Evolutionary conservation across 2,329 filamentous ascomycete species (phyloP).

Genomic region (Talaromyces atroroseus): DNA sequence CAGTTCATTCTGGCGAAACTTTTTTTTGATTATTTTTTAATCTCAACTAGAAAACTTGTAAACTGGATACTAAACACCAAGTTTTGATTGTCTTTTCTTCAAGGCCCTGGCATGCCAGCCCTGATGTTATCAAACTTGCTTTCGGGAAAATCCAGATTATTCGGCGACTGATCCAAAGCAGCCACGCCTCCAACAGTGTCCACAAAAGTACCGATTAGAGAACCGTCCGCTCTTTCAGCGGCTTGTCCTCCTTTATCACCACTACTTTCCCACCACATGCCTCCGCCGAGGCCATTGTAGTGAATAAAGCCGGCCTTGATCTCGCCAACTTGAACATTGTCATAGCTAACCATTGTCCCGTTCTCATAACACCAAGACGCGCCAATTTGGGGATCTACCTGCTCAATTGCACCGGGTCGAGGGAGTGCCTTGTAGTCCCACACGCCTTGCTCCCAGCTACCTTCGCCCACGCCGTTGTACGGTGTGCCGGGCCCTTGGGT

Average conservation of each 20-base stretch:
- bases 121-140: slow-evolving; percentile 38
- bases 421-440: slow-evolving; percentile 87
- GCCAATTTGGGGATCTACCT: slow-evolving; percentile 56
- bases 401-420: slow-evolving; percentile 58
- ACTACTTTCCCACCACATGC: slow-evolving; percentile 94
- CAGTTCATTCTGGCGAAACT: slow-evolving; percentile 6
- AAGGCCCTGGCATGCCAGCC: slow-evolving; percentile 21
- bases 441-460: slow-evolving; percentile 76
- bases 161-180: slow-evolving; percentile 31
- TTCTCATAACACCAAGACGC: slow-evolving; percentile 71
- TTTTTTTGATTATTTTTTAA: not conserved
- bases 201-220: slow-evolving; percentile 59
- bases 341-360: slow-evolving; percentile 70
- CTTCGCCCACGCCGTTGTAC: slow-evolving; percentile 67
- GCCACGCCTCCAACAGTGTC: slow-evolving; percentile 29
- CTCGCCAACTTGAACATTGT: slow-evolving; percentile 54
- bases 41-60: not conserved
- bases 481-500: slow-evolving; percentile 69
- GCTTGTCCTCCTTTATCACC: slow-evolving; percentile 60
- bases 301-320: slow-evolving; percentile 68
- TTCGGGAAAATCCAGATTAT: slow-evolving; percentile 35
- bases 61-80: not conserved
- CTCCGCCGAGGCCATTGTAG: slow-evolving; percentile 66
- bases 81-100: not conserved
- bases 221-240: slow-evolving; percentile 41